These are phyloP conservation scores for Stentor coeruleus DNA, from an alignment of 73 alveolate species.

Conservation along the genomic window DNA sequence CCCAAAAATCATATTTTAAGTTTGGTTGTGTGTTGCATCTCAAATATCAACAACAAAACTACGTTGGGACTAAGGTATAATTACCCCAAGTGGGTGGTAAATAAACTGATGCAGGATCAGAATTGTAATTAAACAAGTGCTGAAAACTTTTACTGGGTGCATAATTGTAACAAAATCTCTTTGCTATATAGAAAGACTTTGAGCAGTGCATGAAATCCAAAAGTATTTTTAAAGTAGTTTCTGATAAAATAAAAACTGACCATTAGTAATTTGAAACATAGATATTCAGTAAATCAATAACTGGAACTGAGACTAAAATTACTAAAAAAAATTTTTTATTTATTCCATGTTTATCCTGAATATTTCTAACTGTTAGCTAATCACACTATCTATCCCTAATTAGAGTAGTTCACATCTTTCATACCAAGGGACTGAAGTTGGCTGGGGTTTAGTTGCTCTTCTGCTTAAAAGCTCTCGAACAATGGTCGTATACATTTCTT, in stretches of 20 bases:
- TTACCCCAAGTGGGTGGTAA: not conserved
- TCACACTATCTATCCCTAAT: too few relatives aligned
- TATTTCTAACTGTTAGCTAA: too few relatives aligned
- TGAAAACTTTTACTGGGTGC: slow-evolving; percentile 8
- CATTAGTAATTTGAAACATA: too few relatives aligned
- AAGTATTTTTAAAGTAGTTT: too few relatives aligned
- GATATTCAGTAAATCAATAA: too few relatives aligned
- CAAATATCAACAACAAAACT: not conserved
- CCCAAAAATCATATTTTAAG: not conserved
- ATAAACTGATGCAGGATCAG: not conserved
- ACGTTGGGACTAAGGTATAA: not conserved
- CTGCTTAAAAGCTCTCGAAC: not conserved
- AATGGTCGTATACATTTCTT: not conserved
- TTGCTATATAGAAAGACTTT: not conserved
- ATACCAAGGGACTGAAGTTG: too few relatives aligned
- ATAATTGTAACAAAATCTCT: not conserved
- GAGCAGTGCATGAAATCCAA: slow-evolving; percentile 1
- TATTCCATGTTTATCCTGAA: too few relatives aligned
- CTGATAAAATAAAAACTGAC: too few relatives aligned
- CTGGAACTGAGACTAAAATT: not conserved
- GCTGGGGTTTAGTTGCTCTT: too few relatives aligned
- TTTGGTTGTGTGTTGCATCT: not conserved
- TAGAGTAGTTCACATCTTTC: too few relatives aligned
- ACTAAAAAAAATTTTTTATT: not conserved
- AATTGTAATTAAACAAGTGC: not conserved